phyloP scores from a whole-genome alignment of 208 protist genomes.

The Blastocrithidia nonstop region DNA sequence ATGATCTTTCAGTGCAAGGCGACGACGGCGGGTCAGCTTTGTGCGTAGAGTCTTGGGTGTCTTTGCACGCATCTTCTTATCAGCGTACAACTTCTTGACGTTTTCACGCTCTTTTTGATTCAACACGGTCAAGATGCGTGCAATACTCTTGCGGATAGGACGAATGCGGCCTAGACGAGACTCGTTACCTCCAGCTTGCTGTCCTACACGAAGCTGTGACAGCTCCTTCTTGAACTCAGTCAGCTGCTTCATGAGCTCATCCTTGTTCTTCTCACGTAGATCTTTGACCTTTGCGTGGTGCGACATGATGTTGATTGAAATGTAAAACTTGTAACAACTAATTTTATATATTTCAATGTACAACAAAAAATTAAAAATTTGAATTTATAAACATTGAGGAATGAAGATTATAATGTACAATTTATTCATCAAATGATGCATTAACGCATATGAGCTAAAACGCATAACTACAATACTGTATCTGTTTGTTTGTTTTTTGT shows the following conservation, averaged over 20 bases:
- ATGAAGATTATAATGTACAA: no score
- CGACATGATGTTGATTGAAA: constrained; percentile 28
- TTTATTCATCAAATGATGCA: no score
- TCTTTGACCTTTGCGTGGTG: constrained; percentile 80
- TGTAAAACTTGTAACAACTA: no score
- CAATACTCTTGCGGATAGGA: constrained; percentile 94
- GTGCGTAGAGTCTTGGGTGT: constrained; percentile 62
- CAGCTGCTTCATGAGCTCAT: constrained; percentile 94
- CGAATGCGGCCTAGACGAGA: constrained; percentile 91
- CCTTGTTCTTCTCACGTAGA: constrained; percentile 91
- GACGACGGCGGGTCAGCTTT: constrained; percentile 81
- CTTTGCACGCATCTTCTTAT: constrained; percentile 73
- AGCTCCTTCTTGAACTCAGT: constrained; percentile 96
- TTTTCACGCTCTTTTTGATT: constrained; percentile 90
- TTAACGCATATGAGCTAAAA: no score
- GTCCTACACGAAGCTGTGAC: constrained; percentile 89
- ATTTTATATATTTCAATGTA: no score
- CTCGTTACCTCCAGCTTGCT: constrained; percentile 86
- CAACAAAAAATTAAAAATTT: no score
- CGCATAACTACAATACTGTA: no score
- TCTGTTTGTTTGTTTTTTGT: no score
- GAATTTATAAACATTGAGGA: no score
- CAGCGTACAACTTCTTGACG: constrained; percentile 90
- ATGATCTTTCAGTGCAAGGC: constrained; percentile 69
- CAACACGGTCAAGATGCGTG: constrained; percentile 94